Conservation (phyloP, 495 filamentous ascomycete species). For the Lindgomyces ingoldianus region DNA sequence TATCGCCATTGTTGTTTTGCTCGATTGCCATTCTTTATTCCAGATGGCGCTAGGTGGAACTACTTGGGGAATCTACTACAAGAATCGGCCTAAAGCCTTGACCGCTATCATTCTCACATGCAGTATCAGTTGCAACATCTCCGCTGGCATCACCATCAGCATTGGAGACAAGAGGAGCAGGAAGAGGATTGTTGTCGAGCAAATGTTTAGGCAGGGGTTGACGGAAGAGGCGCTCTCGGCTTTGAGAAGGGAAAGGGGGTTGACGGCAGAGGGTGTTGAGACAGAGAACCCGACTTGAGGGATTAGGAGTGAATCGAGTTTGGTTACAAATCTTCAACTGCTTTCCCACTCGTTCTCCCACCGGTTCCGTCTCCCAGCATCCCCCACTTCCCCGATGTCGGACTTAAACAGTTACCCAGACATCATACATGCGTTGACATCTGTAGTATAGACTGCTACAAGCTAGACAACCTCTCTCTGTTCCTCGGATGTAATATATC, state of each 20-base stretch:
- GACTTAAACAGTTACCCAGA: too few species aligned
- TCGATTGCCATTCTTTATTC: constrained; percentile 72
- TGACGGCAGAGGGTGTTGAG: constrained; percentile 17
- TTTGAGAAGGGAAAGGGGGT: constrained; percentile 44
- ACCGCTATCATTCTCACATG: constrained; percentile 77
- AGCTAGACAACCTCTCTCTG: too few species aligned
- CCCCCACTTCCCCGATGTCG: too few species aligned
- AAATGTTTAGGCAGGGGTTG: constrained; percentile 68
- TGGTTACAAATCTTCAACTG: too few species aligned
- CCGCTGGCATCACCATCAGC: constrained; percentile 68
- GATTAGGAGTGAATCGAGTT: too few species aligned
- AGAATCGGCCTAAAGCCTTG: constrained; percentile 63
- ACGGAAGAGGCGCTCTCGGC: constrained; percentile 71
- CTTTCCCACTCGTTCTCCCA: too few species aligned
- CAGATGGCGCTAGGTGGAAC: constrained; percentile 74
- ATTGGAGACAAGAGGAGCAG: constrained; percentile 70
- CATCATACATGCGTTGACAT: too few species aligned
- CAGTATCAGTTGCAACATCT: constrained; percentile 71
- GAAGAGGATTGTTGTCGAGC: constrained; percentile 79
- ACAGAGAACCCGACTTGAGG: too few species aligned
- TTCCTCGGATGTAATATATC: too few species aligned
- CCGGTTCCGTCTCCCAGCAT: too few species aligned
- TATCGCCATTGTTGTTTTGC: constrained; percentile 66
- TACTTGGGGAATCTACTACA: constrained; percentile 71
- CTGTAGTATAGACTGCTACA: too few species aligned